Base-by-base conservation (phyloP, 2,329 filamentous ascomycete genomes). In the Dothidotthia symphoricarpi region DNA sequence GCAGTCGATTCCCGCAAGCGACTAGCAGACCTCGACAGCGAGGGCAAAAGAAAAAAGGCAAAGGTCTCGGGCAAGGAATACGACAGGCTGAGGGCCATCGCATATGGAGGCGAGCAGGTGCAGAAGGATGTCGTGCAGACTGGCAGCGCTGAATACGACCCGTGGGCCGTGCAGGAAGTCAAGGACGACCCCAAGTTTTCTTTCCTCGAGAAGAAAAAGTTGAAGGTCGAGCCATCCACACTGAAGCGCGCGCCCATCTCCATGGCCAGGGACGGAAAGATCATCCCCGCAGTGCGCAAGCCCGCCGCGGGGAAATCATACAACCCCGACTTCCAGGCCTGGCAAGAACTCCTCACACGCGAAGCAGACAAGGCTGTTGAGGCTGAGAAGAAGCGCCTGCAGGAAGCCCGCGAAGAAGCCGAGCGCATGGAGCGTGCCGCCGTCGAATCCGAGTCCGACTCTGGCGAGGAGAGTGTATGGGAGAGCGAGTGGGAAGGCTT, bases 391-490 rank as follows among this genome's bases (percentile, higher is more conserved):
- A 81, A 85, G 64, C 83, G 89, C 5, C 67, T 91, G 5, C 77
- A 74, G 25, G 80, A 78, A 28, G 80, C 82, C 43, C 79, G 82
- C 48, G 80, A 78, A 8, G 87, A 89, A 39, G 75, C 76, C 19
- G 70, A 85, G 47, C 82, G 77, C 55, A 71, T 79, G 51, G 86
- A 88, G 56, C 80, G 85, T 13, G 78, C 83, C 0, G 81, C 80
- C 28, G 90, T 85, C 8, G 82, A 84, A 13, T 86, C 86, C 52
- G 83, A 85, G 2, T 83, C 82, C 0, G 82, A 87, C 57, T 45
- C 80, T 81, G 88, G 93, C 54, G 88, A 94, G 55, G 90, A 95
- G 61, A 93, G 86, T 31, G 89, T 87, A 11, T 96, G 89, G 88
- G 91, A 95, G 70, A 95, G 88, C 62, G 89, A 82, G 52, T 78